Conservation (phyloP, 495 filamentous ascomycete species). For the Penicillium robsamsonii region DNA sequence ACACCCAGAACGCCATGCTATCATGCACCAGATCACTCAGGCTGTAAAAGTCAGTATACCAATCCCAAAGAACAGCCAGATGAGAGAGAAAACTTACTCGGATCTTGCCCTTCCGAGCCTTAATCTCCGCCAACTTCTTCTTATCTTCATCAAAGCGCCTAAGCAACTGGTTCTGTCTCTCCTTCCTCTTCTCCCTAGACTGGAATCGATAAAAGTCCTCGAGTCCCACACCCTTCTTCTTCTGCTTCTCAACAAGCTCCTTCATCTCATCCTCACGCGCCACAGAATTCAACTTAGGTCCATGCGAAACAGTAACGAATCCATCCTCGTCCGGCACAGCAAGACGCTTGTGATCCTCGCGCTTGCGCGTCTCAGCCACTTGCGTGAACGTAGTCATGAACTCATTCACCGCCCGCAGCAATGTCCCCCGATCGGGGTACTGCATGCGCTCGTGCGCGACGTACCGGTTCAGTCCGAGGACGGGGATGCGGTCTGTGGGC, state of each 20-base stretch:
- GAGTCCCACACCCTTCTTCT: slow-evolving; percentile 64
- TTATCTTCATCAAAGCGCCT: slow-evolving; percentile 54
- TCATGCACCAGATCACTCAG: slow-evolving; percentile 37
- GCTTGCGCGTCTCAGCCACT: slow-evolving; percentile 63
- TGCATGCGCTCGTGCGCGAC: slow-evolving; percentile 57
- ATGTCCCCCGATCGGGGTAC: slow-evolving; percentile 61
- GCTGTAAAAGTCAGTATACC: slow-evolving; percentile 32
- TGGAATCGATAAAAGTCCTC: slow-evolving; percentile 95
- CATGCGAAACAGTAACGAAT: slow-evolving; percentile 86
- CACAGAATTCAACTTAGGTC: slow-evolving; percentile 66
- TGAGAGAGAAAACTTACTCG: slow-evolving; percentile 35
- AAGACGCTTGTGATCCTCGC: slow-evolving; percentile 59
- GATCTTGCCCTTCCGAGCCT: slow-evolving; percentile 48
- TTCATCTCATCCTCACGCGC: slow-evolving; percentile 73
- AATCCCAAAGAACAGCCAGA: slow-evolving; percentile 7
- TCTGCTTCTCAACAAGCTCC: slow-evolving; percentile 67
- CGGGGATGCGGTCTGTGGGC: slow-evolving; percentile 45
- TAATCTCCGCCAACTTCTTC: slow-evolving; percentile 53
- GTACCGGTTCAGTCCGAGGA: slow-evolving; percentile 63
- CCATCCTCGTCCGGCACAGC: slow-evolving; percentile 90
- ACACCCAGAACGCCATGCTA: slow-evolving; percentile 30
- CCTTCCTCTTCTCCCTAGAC: slow-evolving; percentile 83
- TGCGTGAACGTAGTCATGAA: slow-evolving; percentile 74
- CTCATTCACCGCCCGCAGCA: slow-evolving; percentile 71
- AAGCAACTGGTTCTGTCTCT: slow-evolving; percentile 65